Percentiles rank a stretch among this genome's conserved stretches.
Evolutionary conservation across 805 yeast species (phyloP).

Genomic region (Priceomyces fermenticarens): DNA sequence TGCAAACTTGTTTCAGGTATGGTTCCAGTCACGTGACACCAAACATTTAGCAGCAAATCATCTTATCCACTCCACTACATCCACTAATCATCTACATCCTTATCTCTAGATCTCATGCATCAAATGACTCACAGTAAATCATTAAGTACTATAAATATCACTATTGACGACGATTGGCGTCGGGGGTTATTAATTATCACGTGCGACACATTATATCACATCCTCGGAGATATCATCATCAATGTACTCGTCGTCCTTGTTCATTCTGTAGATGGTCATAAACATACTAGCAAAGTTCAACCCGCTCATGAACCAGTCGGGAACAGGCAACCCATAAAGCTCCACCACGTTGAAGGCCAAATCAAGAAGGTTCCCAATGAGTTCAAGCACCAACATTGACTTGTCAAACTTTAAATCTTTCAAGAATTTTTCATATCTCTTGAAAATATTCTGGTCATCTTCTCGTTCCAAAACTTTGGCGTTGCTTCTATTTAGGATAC

Average conservation of each 20-base stretch:
- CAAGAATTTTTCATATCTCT: conserved; percentile 36
- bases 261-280: conserved; percentile 49
- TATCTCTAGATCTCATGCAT: no score
- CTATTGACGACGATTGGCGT: no score
- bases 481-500: conserved; percentile 24
- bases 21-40: no score
- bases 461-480: conserved; percentile 18
- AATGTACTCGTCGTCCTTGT: conserved; percentile 43
- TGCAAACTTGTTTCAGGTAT: no score
- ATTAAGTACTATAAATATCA: no score
- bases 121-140: no score
- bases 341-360: conserved; percentile 39
- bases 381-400: conserved; percentile 38
- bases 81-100: no score
- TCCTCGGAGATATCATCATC: conserved; percentile 44
- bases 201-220: conserved; percentile 29
- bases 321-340: conserved; percentile 31
- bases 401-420: conserved; percentile 42
- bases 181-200: no score
- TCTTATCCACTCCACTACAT: no score
- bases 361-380: conserved; percentile 41
- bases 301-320: conserved; percentile 40
- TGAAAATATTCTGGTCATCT: conserved; percentile 19
- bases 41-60: no score
- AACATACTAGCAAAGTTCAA: conserved; percentile 42